Percentiles rank a stretch among this genome's conserved stretches.
Conservation (phyloP, 2,329 filamentous ascomycete genomes). For the Penicillium sp. region DNA sequence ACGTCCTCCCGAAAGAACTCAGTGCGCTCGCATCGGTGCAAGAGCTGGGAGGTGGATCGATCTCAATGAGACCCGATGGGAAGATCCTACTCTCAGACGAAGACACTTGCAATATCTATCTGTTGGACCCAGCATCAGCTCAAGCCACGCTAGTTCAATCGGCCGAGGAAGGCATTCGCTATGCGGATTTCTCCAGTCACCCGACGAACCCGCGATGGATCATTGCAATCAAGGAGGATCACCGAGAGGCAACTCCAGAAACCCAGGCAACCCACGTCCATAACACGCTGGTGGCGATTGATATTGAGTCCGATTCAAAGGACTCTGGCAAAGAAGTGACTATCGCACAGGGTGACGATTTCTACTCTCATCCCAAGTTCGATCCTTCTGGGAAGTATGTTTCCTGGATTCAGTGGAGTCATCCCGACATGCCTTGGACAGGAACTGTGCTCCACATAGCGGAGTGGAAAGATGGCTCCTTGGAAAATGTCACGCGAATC, state of each 20-base stretch:
- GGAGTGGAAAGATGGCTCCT: slow-evolving; percentile 47
- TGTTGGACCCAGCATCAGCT: slow-evolving; percentile 49
- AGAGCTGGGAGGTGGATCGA: slow-evolving; percentile 60
- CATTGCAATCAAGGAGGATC: slow-evolving; percentile 61
- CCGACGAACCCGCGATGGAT: slow-evolving; percentile 49
- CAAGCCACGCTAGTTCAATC: slow-evolving; percentile 43
- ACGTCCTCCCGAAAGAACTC: slow-evolving; percentile 54
- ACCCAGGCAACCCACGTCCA: slow-evolving; percentile 36
- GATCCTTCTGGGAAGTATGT: slow-evolving; percentile 55
- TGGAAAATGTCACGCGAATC: slow-evolving; percentile 45
- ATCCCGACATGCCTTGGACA: slow-evolving; percentile 61
- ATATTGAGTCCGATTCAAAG: slow-evolving; percentile 25
- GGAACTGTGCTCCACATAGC: slow-evolving; percentile 54
- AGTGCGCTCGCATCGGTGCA: slow-evolving; percentile 57
- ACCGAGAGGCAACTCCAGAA: slow-evolving; percentile 42
- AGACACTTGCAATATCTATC: slow-evolving; percentile 50
- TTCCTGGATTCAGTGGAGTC: slow-evolving; percentile 62
- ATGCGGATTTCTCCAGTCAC: slow-evolving; percentile 55
- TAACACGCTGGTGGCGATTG: slow-evolving; percentile 43
- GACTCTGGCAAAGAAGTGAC: slow-evolving; percentile 42
- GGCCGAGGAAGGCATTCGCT: slow-evolving; percentile 39
- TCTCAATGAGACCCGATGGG: slow-evolving; percentile 48
- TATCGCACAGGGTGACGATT: slow-evolving; percentile 56
- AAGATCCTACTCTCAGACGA: slow-evolving; percentile 56
- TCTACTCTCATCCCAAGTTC: slow-evolving; percentile 60